Evolutionary conservation across 2,329 filamentous ascomycete species (phyloP).

Genomic region (Cordyceps farinosa): DNA sequence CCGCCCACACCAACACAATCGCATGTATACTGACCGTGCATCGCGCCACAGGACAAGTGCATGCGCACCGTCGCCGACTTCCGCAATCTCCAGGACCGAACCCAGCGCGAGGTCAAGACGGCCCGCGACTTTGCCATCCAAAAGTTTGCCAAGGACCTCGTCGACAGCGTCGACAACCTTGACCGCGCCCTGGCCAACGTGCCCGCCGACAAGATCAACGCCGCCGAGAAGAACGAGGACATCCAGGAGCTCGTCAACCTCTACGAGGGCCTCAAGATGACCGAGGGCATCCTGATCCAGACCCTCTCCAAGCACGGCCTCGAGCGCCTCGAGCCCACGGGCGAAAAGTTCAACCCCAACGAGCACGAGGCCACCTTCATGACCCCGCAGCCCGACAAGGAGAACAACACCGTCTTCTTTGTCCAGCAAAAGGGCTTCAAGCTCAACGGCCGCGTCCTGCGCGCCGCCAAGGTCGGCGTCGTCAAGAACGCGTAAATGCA

Average conservation of each 20-base stretch:
- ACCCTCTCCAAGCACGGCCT: conserved; percentile 93
- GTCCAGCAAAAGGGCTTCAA: conserved; percentile 95
- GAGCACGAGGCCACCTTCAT: conserved; percentile 96
- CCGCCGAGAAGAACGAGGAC: conserved; percentile 46
- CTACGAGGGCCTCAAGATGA: conserved; percentile 92
- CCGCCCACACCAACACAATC: neutral
- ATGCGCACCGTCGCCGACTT: conserved; percentile 93
- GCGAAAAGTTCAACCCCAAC: conserved; percentile 93
- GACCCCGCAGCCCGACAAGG: conserved; percentile 80
- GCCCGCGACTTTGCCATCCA: conserved; percentile 93
- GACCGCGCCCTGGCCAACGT: conserved; percentile 86
- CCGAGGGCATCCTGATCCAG: conserved; percentile 78
- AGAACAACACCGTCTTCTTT: conserved; percentile 85
- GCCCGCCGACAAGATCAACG: conserved; percentile 65
- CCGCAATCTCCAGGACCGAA: conserved; percentile 95
- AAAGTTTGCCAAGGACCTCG: conserved; percentile 89
- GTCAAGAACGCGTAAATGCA: conserved; percentile 68
- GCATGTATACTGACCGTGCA: neutral
- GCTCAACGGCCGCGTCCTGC: conserved; percentile 83
- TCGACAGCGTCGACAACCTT: conserved; percentile 95
- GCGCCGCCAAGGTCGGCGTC: conserved; percentile 93
- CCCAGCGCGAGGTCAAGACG: conserved; percentile 80
- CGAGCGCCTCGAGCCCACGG: conserved; percentile 78
- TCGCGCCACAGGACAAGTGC: conserved; percentile 77
- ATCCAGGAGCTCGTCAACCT: conserved; percentile 73